Evolutionary conservation across 1,284 basidiomycete genomes (phyloP), one percentile per base, ranked within the genome.

Genomic region (Cerioporus squamosus): DNA sequence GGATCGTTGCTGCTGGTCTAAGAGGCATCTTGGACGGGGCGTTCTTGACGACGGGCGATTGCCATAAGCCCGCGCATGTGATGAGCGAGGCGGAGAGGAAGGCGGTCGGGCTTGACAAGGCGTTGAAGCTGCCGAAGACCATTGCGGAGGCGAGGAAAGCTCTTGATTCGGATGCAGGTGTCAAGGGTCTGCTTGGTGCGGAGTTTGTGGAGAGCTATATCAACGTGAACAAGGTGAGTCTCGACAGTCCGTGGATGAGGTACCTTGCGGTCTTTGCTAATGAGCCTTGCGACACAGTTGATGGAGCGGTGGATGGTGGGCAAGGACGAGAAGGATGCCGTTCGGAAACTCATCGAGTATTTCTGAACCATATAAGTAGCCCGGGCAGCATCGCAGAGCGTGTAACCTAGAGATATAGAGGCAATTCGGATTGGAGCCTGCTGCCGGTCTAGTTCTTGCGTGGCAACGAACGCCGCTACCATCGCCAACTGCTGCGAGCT

Each of bases 171-270:
- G 79, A 80, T 59, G 55, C 66, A 39, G 61, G 74, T 8, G 60
- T 85, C 48, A 70, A 58, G 17, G 64, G 66, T 4, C 62, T 77
- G 1, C 74, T 87, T 56, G 83, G 83, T 0, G 68, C 69, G 20
- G 63, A 79, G n/a, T 79, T 85, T 53, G 75, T 82, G 33, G 68
- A 73, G 26, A 80, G 77, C 51, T 86, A 81, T 68, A 55, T 84
- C 49, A 60, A 66, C 4, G 81, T 82, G 15, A 85, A 84, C 60
- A 75, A 81, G 76, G 83, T 83, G 53, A 55, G 74, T 65, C 9
- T 17, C 24, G 33, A 17, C 17, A 5, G 12, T 10, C 8, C 15
- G 5, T 15, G 2, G n/a, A n/a, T 3, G 26, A 20, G 2, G 22
- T 1, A 36, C 33, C 15, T n/a, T n/a, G n/a, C 1, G 33, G 10